Evolutionary conservation across 129 eudicot species (phyloP), one percentile per base, ranked within the genome.

Genomic region (Helichrysum umbraculigerum): DNA sequence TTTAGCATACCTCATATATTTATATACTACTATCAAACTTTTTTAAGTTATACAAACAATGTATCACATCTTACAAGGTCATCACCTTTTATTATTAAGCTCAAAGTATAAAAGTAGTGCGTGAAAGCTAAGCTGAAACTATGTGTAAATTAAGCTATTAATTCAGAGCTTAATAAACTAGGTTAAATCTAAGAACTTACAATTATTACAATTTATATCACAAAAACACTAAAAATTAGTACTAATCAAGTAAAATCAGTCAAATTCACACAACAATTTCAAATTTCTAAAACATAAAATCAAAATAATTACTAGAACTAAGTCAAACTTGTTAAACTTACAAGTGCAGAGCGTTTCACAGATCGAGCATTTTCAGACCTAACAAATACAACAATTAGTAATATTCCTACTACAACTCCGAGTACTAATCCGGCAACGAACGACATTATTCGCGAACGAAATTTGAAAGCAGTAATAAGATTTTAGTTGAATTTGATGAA

Each of bases 361-460:
- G 98, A 93, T 87, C 98, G 85, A 61, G 87, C 85, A 83, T 93
- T 93, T 58, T 93, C 98, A 6, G 91, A 93, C 66, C 89, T 87
- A 61, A 93, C 97, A 72, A 93, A 90, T 20, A 70, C 80, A 44
- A 87, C 92, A 17, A 93, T 82, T 35, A 88, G 56, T 28, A 70
- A 83, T 17, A 93, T 76, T 7, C 98, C 98, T 11, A 87, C 86
- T 5, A 76, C 70, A 22, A 93, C 42, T 37, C 98, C 98, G 44
- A 87, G 57, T 21, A 90, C 77, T 10, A 90, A 62, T 21, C 97
- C 98, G 1, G 77, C 54, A 9, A 93, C 70, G 62, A 93, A 93
- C 66, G 87, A 78, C 98, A 93, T 93, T 72, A 21, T 21, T 76
- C 1, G 6, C 59, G 0, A n/a, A 21, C 52, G 16, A 51, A 71